Conservation (phyloP, 2,329 filamentous ascomycete genomes). For the Talaromyces verruculosus region DNA sequence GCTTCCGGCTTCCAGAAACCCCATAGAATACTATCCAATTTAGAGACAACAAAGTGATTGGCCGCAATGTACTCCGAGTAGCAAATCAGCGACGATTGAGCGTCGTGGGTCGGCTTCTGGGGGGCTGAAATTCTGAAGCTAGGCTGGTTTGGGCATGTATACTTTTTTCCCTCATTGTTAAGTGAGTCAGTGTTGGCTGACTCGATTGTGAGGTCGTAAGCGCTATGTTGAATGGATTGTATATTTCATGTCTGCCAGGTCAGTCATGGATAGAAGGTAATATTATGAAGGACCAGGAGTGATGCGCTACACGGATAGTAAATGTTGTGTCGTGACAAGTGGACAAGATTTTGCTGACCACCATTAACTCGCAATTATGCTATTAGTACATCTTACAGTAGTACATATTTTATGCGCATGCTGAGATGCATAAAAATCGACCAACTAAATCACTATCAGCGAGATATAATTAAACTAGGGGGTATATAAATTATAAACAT, state of each 20-base stretch:
- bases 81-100: background rate
- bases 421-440: background rate
- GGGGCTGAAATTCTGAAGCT: background rate
- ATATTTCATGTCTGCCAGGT: background rate
- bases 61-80: background rate
- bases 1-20: slow-evolving; percentile 2
- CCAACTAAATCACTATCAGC: background rate
- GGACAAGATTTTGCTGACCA: background rate
- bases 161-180: background rate
- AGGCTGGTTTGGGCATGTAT: background rate
- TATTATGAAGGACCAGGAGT: background rate
- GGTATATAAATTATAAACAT: background rate
- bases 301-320: no score
- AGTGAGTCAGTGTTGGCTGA: background rate
- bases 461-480: background rate
- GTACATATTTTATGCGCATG: background rate
- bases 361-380: background rate
- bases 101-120: background rate
- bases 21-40: background rate
- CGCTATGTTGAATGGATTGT: background rate
- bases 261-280: background rate
- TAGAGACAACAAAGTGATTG: background rate
- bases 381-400: background rate
- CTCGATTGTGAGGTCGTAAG: background rate
- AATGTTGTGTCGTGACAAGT: no score